These are phyloP conservation scores for Monosporascus sp. DNA, from an alignment of 2,329 filamentous ascomycete species.

Conservation along the genomic window DNA sequence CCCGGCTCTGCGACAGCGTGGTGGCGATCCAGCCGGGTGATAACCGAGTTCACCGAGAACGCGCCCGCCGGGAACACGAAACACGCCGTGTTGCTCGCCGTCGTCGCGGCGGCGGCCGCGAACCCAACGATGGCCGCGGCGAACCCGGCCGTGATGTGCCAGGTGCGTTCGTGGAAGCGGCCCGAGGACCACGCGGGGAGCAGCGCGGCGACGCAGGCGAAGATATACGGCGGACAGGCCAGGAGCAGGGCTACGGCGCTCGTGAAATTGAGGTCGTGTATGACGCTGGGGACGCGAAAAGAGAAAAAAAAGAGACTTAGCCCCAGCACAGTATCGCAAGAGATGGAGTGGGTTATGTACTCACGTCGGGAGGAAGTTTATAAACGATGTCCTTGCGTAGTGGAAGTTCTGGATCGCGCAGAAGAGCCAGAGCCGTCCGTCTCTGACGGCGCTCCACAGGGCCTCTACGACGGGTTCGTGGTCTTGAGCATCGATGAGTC, in stretches of 20 bases:
- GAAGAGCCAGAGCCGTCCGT: constrained; percentile 46
- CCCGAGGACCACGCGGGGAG: constrained; percentile 45
- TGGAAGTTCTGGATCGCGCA: constrained; percentile 39
- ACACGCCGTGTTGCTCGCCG: constrained; percentile 32
- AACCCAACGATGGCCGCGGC: constrained; percentile 36
- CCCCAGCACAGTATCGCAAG: background rate
- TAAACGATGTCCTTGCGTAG: constrained; percentile 6
- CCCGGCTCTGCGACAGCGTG: constrained; percentile 38
- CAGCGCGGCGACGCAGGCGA: constrained; percentile 42
- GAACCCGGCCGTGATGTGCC: constrained; percentile 41
- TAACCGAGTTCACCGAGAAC: constrained; percentile 39
- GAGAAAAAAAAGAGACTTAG: background rate
- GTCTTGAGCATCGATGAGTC: constrained; percentile 2
- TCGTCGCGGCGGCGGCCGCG: constrained; percentile 24
- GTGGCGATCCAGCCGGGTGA: constrained; percentile 40
- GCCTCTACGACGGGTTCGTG: constrained; percentile 37
- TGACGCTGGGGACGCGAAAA: constrained; percentile 34
- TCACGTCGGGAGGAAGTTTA: constrained; percentile 32
- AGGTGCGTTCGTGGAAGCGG: constrained; percentile 40
- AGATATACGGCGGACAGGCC: constrained; percentile 46
- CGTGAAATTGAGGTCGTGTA: constrained; percentile 43
- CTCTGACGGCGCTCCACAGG: constrained; percentile 38
- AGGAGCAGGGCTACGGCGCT: constrained; percentile 45
- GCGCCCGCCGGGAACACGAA: constrained; percentile 35
- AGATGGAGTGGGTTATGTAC: background rate